Evolutionary conservation across 306 rosid species (phyloP).

Genomic region (Vachellia collinsii): DNA sequence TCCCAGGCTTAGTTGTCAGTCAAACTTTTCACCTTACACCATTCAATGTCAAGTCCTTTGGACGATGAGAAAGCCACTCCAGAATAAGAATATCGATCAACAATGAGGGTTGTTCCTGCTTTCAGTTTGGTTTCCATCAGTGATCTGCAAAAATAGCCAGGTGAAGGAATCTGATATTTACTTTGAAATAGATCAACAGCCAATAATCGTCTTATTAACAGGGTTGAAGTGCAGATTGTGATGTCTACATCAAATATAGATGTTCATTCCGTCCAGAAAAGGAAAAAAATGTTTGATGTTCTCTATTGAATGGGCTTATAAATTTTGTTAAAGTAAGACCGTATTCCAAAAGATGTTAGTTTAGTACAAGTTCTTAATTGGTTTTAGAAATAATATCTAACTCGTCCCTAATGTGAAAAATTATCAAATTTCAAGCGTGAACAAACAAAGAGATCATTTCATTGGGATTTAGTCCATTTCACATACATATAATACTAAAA

Average conservation of each 20-base stretch:
- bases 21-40: conserved; percentile 80
- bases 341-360: not conserved
- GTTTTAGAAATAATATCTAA: not conserved
- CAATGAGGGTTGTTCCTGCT: conserved; percentile 84
- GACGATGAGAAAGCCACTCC: conserved; percentile 96
- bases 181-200: not conserved
- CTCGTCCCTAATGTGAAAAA: not conserved
- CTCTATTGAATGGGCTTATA: not conserved
- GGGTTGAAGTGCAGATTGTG: not conserved
- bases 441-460: not conserved
- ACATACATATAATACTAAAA: not conserved
- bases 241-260: conserved; percentile 10
- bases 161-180: conserved; percentile 11
- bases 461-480: not conserved
- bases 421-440: not conserved
- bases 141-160: conserved; percentile 51
- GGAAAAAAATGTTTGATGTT: not conserved
- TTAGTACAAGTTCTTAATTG: too few relatives aligned
- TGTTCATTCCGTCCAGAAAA: too few relatives aligned
- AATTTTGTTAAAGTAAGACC: not conserved
- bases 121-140: conserved; percentile 86
- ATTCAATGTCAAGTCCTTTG: conserved; percentile 80
- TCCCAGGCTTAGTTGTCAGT: not conserved
- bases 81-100: conserved; percentile 96
- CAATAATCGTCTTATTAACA: not conserved